Evolutionary conservation across 371 early-diverging fungal genomes (phyloP).

Genomic region (Capniomyces stellatus): DNA sequence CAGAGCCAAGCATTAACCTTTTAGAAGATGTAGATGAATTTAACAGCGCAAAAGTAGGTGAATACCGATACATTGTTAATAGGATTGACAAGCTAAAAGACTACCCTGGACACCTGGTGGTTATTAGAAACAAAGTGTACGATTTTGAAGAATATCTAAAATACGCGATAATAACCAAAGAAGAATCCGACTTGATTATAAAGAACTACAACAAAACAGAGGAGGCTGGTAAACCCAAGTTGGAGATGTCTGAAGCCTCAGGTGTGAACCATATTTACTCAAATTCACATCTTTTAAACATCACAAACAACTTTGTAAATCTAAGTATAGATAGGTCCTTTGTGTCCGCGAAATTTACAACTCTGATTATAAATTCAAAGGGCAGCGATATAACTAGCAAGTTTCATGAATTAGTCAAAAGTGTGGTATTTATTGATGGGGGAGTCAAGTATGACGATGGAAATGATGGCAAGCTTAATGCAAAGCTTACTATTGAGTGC

Average conservation of each 20-base stretch:
- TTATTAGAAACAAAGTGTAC: not conserved
- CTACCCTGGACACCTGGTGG: not conserved
- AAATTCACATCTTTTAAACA: too few relatives aligned
- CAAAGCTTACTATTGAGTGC: slow-evolving; percentile 4
- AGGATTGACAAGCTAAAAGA: too few relatives aligned
- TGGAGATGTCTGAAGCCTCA: too few relatives aligned
- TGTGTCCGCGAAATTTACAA: too few relatives aligned
- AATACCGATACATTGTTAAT: too few relatives aligned
- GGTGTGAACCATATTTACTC: too few relatives aligned
- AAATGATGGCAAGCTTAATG: not conserved
- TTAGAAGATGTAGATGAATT: too few relatives aligned
- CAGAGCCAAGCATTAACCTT: too few relatives aligned
- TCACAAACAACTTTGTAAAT: too few relatives aligned
- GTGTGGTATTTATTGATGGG: not conserved
- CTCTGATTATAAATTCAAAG: too few relatives aligned
- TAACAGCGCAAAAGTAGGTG: too few relatives aligned
- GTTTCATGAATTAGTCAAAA: not conserved
- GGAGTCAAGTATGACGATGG: not conserved
- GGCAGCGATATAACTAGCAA: not conserved
- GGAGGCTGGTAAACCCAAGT: not conserved
- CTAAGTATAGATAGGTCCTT: too few relatives aligned
- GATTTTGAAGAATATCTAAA: not conserved
- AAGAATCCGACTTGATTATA: not conserved
- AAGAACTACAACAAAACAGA: not conserved
- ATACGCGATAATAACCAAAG: not conserved